phyloP scores from a whole-genome alignment of 768 basidiomycete genomes.

The Agrocybe pediades region DNA sequence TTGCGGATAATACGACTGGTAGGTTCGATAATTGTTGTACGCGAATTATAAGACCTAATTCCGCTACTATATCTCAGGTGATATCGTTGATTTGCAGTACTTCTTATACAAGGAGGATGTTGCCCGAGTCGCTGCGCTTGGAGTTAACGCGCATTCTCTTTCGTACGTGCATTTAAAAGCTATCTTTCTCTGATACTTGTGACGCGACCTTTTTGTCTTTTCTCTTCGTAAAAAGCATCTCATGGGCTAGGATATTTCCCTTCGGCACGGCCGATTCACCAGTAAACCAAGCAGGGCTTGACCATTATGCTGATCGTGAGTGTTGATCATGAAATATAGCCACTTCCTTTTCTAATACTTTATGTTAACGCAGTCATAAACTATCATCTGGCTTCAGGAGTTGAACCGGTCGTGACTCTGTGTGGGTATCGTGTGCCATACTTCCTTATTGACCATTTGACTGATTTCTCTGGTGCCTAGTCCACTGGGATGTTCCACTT shows the following conservation, averaged over 20 bases:
- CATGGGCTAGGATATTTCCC: slow-evolving; percentile 54
- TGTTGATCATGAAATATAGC: background rate
- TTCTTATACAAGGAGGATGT: slow-evolving; percentile 56
- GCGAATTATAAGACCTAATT: background rate
- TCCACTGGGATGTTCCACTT: slow-evolving; percentile 53
- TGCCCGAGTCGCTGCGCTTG: slow-evolving; percentile 49
- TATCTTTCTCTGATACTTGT: background rate
- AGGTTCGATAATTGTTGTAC: background rate
- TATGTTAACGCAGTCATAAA: slow-evolving; percentile 48
- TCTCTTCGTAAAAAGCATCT: slow-evolving; percentile 33
- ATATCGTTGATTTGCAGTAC: slow-evolving; percentile 51
- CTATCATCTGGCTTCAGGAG: slow-evolving; percentile 40
- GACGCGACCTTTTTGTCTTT: background rate
- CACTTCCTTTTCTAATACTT: background rate
- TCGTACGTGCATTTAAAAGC: slow-evolving; percentile 33
- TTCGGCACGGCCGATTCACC: slow-evolving; percentile 52
- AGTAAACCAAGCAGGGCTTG: slow-evolving; percentile 45
- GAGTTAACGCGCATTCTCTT: slow-evolving; percentile 54
- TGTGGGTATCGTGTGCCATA: slow-evolving; percentile 32
- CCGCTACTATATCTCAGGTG: slow-evolving; percentile 30
- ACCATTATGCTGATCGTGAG: slow-evolving; percentile 47
- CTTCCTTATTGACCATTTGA: background rate
- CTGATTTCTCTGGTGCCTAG: slow-evolving; percentile 20
- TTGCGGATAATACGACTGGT: slow-evolving; percentile 48
- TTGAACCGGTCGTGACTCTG: slow-evolving; percentile 50